These are phyloP conservation scores for Penicillium argentinense DNA, from an alignment of 495 filamentous ascomycete species.

Conservation along the genomic window DNA sequence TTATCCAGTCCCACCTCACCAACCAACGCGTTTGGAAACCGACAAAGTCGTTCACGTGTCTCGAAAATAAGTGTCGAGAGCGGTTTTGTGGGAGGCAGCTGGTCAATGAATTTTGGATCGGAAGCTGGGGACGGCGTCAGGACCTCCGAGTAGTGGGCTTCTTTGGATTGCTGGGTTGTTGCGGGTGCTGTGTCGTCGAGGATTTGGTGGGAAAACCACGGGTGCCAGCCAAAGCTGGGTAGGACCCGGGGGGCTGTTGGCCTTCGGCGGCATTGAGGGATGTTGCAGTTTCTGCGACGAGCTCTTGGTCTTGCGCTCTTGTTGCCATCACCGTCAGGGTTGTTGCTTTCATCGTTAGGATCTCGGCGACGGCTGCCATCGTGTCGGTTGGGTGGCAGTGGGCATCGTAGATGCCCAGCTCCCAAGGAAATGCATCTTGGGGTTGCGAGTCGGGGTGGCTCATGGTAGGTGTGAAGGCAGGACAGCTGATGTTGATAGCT, in stretches of 20 bases:
- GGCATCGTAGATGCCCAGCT: conserved; percentile 81
- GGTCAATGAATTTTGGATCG: conserved; percentile 59
- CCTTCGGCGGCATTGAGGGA: conserved; percentile 31
- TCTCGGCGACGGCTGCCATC: conserved; percentile 66
- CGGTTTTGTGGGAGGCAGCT: conserved; percentile 68
- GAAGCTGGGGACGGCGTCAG: conserved; percentile 54
- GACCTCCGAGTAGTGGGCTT: conserved; percentile 69
- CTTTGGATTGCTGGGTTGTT: conserved; percentile 35
- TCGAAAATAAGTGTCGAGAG: conserved; percentile 66
- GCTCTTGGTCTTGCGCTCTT: conserved; percentile 78
- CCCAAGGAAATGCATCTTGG: conserved; percentile 70
- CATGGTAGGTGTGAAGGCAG: conserved; percentile 11
- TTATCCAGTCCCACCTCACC: conserved; percentile 91
- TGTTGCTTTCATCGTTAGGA: conserved; percentile 74
- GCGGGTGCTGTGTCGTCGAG: conserved; percentile 56
- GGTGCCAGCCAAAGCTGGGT: conserved; percentile 97
- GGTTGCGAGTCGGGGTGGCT: conserved; percentile 6
- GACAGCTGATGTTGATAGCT: not conserved
- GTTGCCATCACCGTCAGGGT: conserved; percentile 88
- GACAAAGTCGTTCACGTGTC: conserved; percentile 60
- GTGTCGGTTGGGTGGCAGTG: conserved; percentile 99
- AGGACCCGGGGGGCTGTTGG: conserved; percentile 45
- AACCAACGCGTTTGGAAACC: conserved; percentile 68
- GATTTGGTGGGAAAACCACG: conserved; percentile 94
- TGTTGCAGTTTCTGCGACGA: conserved; percentile 70